These are phyloP conservation scores for Sextonia rubra DNA, from an alignment of 164 flowering plant species.

Conservation along the genomic window DNA sequence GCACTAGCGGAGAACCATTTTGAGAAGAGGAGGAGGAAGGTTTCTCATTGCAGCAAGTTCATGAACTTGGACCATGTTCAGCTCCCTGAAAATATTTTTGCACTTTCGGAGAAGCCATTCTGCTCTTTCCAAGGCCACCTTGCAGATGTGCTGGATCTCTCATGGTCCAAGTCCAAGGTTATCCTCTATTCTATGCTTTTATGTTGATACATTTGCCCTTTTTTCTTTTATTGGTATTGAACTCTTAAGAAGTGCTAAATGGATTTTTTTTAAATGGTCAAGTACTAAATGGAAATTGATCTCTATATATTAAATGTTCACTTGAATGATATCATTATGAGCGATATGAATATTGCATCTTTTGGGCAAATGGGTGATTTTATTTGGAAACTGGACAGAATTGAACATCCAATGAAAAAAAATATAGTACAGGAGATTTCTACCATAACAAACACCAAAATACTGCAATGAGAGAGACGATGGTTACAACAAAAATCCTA, in stretches of 20 bases:
- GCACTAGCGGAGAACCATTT: slow-evolving; percentile 34
- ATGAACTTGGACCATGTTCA: slow-evolving; percentile 58
- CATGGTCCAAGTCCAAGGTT: slow-evolving; percentile 99
- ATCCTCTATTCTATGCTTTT: slow-evolving; percentile 18
- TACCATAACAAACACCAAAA: too few relatives aligned
- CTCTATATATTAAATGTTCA: too few relatives aligned
- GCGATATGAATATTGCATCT: too few relatives aligned
- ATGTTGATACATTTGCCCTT: background rate
- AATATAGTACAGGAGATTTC: too few relatives aligned
- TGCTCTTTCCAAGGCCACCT: slow-evolving; percentile 90
- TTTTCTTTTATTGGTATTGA: background rate
- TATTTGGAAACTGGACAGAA: too few relatives aligned
- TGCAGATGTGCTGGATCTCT: slow-evolving; percentile 89
- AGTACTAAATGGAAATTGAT: too few relatives aligned
- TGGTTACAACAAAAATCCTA: too few relatives aligned
- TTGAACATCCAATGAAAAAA: too few relatives aligned
- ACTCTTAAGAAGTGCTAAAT: background rate
- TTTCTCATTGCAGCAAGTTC: slow-evolving; percentile 69
- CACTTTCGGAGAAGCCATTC: slow-evolving; percentile 77
- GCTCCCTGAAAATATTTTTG: slow-evolving; percentile 81
- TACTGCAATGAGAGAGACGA: too few relatives aligned
- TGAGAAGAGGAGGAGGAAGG: slow-evolving; percentile 72
- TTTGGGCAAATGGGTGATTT: too few relatives aligned
- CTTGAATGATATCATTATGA: too few relatives aligned
- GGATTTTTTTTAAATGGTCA: too few relatives aligned